Base-by-base conservation (phyloP, 768 basidiomycete species). In the Trametes cingulata region DNA sequence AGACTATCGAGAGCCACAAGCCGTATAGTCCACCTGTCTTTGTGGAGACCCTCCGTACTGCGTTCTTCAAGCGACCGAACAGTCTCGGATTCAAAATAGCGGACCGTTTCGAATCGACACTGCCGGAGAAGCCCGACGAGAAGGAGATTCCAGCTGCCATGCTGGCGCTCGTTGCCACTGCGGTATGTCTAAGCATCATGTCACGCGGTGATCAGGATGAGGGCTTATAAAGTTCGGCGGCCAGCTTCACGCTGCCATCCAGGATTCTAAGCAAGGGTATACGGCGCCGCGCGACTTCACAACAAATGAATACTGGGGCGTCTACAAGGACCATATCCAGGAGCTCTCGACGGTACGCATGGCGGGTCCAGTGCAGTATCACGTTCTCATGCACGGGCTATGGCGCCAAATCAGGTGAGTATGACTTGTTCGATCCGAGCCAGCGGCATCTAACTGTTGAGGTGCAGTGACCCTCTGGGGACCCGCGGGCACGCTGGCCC, bases 141-240 rank as follows among this genome's bases (percentile, higher is more conserved):
- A 56, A 56, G 56, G 56, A 56, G 46, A 56, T 56, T 10, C 56
- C 56, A 7, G 56, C 47, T 2, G 7, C 56, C 2, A 48, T 56
- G 56, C 47, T 56, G 15, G 46, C 56, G 0, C 37, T 56, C 3
- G 46, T 49, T 2, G 22, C 56, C 12, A 56, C 56, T 0, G 37
- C 56, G 46, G 56, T 49, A 48, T n/a, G n/a, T n/a, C n/a, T n/a
- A n/a, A n/a, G n/a, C n/a, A n/a, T n/a, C n/a, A n/a, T n/a, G n/a
- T n/a, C n/a, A n/a, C n/a, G n/a, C n/a, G n/a, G n/a, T n/a, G n/a
- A n/a, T n/a, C n/a, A n/a, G n/a, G n/a, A n/a, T n/a, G n/a, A n/a
- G n/a, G n/a, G n/a, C n/a, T n/a, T n/a, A n/a, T n/a, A n/a, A n/a
- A n/a, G n/a, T n/a, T n/a, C n/a, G n/a, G n/a, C n/a, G n/a, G n/a